Percentiles rank a stretch among this genome's conserved stretches.
Evolutionary conservation across 345 rosid genomes (phyloP).

Genomic region (Noccaea bulbosa): DNA sequence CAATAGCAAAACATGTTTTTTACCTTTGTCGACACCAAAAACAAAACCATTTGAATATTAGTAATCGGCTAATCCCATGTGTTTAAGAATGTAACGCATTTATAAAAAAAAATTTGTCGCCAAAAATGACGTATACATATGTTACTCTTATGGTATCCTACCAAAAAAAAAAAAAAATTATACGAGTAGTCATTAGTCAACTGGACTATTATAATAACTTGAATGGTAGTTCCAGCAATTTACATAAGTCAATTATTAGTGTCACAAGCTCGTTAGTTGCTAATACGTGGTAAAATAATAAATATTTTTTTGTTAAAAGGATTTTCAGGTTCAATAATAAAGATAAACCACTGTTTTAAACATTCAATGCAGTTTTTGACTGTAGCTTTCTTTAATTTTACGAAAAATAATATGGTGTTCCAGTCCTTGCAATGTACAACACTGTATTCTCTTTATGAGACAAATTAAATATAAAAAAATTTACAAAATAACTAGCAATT

Average conservation of each 20-base stretch:
- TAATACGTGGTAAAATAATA: slow-evolving; percentile 11
- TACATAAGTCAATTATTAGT: neutral
- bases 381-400: neutral
- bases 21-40: too few relatives aligned
- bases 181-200: neutral
- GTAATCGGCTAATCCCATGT: slow-evolving; percentile 12
- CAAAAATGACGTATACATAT: neutral
- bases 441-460: neutral
- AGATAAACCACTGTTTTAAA: too few relatives aligned
- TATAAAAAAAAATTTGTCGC: neutral
- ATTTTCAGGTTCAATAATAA: neutral
- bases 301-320: too few relatives aligned
- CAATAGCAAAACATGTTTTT: neutral
- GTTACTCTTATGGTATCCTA: neutral
- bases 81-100: neutral
- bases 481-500: neutral
- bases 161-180: too few relatives aligned
- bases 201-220: neutral
- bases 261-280: slow-evolving; percentile 13
- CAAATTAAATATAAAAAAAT: neutral
- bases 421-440: neutral
- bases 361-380: neutral
- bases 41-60: neutral
- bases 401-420: neutral
- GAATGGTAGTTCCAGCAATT: neutral